Evolutionary conservation across 257 asterid genomes (phyloP).

Genomic region (Ilex asprella): DNA sequence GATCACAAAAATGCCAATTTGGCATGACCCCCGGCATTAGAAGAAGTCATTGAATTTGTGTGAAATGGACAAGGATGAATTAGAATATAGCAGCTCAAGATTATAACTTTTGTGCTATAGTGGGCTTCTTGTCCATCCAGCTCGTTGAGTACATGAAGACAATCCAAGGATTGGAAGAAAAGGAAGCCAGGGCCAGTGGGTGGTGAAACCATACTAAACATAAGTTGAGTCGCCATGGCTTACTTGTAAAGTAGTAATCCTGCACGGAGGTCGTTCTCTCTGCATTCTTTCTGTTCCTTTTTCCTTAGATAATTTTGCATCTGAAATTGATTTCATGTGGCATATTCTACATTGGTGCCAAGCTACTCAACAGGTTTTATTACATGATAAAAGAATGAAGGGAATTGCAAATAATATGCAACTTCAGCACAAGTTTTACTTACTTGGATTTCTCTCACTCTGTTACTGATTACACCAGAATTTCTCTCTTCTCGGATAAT

Average conservation of each 20-base stretch:
- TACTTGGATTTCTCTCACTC: constrained; percentile 86
- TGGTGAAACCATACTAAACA: neutral
- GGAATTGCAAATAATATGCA: neutral
- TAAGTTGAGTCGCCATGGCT: constrained; percentile 16
- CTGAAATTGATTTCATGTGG: constrained; percentile 23
- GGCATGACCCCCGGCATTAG: too few relatives aligned
- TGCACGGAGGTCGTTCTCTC: constrained; percentile 75
- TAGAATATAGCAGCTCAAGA: neutral
- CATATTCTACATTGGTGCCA: neutral
- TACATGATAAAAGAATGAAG: neutral
- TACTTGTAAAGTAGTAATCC: constrained; percentile 85
- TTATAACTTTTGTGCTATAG: too few relatives aligned
- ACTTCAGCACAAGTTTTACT: constrained; percentile 15
- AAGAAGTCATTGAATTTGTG: too few relatives aligned
- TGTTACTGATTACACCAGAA: constrained; percentile 63
- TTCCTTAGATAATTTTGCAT: constrained; percentile 56
- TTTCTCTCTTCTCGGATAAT: constrained; percentile 79
- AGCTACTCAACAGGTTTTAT: neutral
- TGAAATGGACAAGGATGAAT: too few relatives aligned
- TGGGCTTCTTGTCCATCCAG: too few relatives aligned
- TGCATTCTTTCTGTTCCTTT: constrained; percentile 59
- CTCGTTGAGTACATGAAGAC: neutral
- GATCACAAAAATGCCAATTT: too few relatives aligned
- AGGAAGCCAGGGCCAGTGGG: neutral
- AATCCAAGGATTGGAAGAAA: neutral